Evolutionary conservation across 768 basidiomycete genomes (phyloP).

Genomic region (Neoboletus brunneissimus): DNA sequence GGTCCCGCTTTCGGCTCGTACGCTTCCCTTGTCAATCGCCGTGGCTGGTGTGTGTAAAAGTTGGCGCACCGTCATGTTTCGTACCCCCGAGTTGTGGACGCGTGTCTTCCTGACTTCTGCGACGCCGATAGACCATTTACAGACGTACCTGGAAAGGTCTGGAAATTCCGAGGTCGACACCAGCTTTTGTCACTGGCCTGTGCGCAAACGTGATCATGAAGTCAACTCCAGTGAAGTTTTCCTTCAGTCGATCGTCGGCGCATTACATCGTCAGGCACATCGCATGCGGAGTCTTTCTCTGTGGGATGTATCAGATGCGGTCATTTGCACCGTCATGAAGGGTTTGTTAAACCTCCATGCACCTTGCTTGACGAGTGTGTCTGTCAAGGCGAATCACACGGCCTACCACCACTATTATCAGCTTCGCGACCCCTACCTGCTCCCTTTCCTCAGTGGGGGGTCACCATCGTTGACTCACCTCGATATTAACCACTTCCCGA

Average conservation of each 20-base stretch:
- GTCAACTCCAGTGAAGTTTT: not conserved
- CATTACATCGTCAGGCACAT: constrained; percentile 1
- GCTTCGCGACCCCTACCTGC: not conserved
- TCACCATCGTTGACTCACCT: constrained; percentile 12
- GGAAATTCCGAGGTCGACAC: constrained; percentile 3
- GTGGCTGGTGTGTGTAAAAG: constrained; percentile 14
- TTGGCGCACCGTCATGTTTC: constrained; percentile 8
- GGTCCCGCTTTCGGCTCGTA: not conserved
- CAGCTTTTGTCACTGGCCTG: constrained; percentile 15
- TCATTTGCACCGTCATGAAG: constrained; percentile 2
- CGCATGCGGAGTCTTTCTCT: constrained; percentile 8
- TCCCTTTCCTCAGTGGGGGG: constrained; percentile 13
- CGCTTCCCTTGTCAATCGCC: not conserved
- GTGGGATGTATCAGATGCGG: constrained; percentile 16
- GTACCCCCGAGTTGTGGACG: constrained; percentile 9
- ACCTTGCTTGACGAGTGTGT: constrained; percentile 10
- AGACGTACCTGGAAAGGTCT: constrained; percentile 8
- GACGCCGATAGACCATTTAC: constrained; percentile 4
- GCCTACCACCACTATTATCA: constrained; percentile 4
- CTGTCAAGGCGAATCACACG: constrained; percentile 8
- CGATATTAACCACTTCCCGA: constrained; percentile 17
- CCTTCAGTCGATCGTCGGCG: constrained; percentile 2
- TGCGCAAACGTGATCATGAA: not conserved
- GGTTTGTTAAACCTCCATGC: not conserved
- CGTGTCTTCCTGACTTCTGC: constrained; percentile 15